phyloP scores from a whole-genome alignment of 1,284 basidiomycete species.

The Tilletia indica region DNA sequence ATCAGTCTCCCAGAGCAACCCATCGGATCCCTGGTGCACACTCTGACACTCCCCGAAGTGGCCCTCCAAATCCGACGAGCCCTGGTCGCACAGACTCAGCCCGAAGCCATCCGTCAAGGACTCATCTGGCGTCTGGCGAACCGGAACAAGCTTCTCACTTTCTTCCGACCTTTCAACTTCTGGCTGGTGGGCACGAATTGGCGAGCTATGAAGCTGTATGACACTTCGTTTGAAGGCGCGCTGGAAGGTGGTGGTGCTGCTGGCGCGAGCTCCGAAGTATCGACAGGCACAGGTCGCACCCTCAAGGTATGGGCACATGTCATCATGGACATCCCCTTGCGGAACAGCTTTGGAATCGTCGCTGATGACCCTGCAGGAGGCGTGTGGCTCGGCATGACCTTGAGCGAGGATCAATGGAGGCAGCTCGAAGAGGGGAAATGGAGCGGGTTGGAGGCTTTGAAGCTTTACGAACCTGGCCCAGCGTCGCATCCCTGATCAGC shows the following conservation, averaged over 20 bases:
- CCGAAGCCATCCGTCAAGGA: neutral
- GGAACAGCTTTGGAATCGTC: neutral
- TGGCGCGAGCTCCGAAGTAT: neutral
- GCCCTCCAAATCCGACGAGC: neutral
- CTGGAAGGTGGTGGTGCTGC: neutral
- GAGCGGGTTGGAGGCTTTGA: too few relatives aligned
- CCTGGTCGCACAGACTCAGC: neutral
- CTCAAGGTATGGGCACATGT: slow-evolving; percentile 7
- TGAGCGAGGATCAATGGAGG: neutral
- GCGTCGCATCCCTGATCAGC: too few relatives aligned
- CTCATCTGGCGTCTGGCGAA: slow-evolving; percentile 2
- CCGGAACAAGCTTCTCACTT: neutral
- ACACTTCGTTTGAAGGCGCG: neutral
- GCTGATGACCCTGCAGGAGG: slow-evolving; percentile 4
- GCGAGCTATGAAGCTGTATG: neutral
- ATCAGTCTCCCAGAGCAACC: neutral
- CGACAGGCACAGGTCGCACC: neutral
- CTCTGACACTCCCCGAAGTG: neutral
- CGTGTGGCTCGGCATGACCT: neutral
- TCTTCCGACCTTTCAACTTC: neutral
- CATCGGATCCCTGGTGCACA: neutral
- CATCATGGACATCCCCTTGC: neutral
- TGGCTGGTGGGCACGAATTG: slow-evolving; percentile 1
- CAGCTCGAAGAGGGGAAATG: neutral
- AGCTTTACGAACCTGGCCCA: too few relatives aligned